Base-by-base conservation (phyloP, 2,329 filamentous ascomycete genomes). In the Paecilomyces variotii region DNA sequence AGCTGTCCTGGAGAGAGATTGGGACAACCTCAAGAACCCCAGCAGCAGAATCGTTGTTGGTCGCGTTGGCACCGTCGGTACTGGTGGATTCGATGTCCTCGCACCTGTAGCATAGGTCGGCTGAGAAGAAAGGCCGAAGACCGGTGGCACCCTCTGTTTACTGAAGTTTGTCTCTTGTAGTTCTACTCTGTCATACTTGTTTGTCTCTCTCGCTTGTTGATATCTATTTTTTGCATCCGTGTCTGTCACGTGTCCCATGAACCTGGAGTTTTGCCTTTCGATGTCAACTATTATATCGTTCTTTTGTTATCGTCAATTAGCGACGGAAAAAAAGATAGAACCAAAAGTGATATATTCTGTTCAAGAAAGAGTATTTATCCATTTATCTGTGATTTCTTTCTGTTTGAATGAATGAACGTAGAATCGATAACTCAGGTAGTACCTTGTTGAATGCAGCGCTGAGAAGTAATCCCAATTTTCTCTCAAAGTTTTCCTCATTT, bases 31-130 rank as follows among this genome's bases (percentile, higher is more conserved):
- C 61, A 85, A 83, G 60, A 91, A 88, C 60, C 94, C 95, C 0
- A 94, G 89, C 73, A 87, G 90, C 62, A 84, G 93, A 60, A 89
- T 99, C 68, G 92, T 97, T 54, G 87, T 94, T 71, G 94, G 95
- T 14, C 84, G 86, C 68, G 80, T 94, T 60, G 88, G 90, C 54
- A 88, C 84, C 64, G 85, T 95, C 60, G 94, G 94, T 55, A 99
- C 94, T 1, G 94, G 94, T 45, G 85, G 88, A 24, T 97, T 97
- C 75, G 92, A 97, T 77, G 87, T 99, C 51, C 79, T 97, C 69
- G 78, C 80, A 68, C 76, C 77, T 64, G 74, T 79, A 63, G 75
- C 71, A 67, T 77, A 73, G 63, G 64, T 34, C 55, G 54, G 39
- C 39, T 14, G n/a, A 45, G 19, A 45, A 3, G n/a, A 39, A 39